phyloP scores from a whole-genome alignment of 192 early-diverging fungal species.

The Backusella tuberculispora region DNA sequence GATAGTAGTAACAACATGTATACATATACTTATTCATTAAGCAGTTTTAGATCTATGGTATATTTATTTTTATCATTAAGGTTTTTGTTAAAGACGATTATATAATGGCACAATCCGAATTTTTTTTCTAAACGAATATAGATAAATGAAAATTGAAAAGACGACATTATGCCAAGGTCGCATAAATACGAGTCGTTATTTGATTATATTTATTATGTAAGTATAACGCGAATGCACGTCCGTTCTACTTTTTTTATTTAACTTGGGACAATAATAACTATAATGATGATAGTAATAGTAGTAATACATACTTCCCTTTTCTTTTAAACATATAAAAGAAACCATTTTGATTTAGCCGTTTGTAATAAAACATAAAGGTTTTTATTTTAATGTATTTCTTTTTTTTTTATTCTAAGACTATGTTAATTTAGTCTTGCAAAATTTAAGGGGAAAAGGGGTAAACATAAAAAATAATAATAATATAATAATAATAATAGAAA shows the following conservation, averaged over 20 bases:
- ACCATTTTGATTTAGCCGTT: neutral
- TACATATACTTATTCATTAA: neutral
- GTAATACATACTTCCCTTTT: too few relatives aligned
- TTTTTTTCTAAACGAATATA: neutral
- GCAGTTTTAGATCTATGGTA: neutral
- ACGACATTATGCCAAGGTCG: neutral
- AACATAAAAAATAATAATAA: neutral
- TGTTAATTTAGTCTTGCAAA: slow-evolving; percentile 13
- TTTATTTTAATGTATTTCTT: slow-evolving; percentile 15
- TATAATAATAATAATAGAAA: neutral
- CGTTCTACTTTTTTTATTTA: neutral
- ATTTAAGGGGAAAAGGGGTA: slow-evolving; percentile 7
- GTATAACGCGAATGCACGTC: slow-evolving; percentile 2
- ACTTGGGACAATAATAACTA: neutral
- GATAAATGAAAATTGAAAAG: neutral
- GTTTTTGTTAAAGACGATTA: neutral
- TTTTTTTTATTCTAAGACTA: neutral
- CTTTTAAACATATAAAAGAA: too few relatives aligned
- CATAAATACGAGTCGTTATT: neutral
- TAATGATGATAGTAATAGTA: neutral
- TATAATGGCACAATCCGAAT: neutral
- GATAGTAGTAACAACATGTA: too few relatives aligned
- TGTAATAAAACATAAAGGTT: slow-evolving; percentile 6
- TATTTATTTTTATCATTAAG: neutral
- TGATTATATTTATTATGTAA: neutral